Percentiles rank a stretch among this genome's conserved stretches.
phyloP scores from a whole-genome alignment of 2,329 filamentous ascomycete genomes.

The Immersiporthe knoxdaviesiana region DNA sequence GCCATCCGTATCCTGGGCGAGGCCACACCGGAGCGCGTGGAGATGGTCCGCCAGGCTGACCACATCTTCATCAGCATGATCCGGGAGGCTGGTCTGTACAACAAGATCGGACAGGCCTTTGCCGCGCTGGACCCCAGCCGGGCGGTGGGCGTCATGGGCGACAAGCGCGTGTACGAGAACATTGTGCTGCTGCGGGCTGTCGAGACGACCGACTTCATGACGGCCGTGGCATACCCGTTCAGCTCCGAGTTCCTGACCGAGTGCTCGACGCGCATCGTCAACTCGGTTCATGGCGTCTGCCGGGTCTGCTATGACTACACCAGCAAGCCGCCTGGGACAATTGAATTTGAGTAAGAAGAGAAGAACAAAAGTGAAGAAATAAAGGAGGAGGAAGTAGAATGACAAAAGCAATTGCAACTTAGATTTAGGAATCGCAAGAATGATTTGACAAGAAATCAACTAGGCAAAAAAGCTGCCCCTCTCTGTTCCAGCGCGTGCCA shows the following conservation, averaged over 20 bases:
- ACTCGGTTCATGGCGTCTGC: conserved; percentile 73
- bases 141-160: conserved; percentile 55
- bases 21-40: conserved; percentile 77
- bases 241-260: conserved; percentile 43
- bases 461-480: too few species aligned
- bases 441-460: neutral
- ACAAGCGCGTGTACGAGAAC: conserved; percentile 62
- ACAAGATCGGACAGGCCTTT: conserved; percentile 58
- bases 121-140: conserved; percentile 49
- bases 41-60: conserved; percentile 78
- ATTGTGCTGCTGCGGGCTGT: conserved; percentile 50
- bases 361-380: too few species aligned
- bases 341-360: conserved; percentile 69
- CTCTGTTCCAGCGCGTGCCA: too few species aligned
- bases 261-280: conserved; percentile 71
- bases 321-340: conserved; percentile 70
- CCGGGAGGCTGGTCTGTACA: conserved; percentile 70
- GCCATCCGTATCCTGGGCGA: conserved; percentile 83
- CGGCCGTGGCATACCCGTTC: conserved; percentile 70
- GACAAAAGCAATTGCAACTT: too few species aligned
- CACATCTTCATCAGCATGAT: conserved; percentile 80
- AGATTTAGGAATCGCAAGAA: conserved; percentile 22
- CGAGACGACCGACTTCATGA: conserved; percentile 70
- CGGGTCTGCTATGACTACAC: conserved; percentile 72
- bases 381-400: too few species aligned